Evolutionary conservation across 164 flowering plant genomes (phyloP).

Genomic region (Malania oleifera): DNA sequence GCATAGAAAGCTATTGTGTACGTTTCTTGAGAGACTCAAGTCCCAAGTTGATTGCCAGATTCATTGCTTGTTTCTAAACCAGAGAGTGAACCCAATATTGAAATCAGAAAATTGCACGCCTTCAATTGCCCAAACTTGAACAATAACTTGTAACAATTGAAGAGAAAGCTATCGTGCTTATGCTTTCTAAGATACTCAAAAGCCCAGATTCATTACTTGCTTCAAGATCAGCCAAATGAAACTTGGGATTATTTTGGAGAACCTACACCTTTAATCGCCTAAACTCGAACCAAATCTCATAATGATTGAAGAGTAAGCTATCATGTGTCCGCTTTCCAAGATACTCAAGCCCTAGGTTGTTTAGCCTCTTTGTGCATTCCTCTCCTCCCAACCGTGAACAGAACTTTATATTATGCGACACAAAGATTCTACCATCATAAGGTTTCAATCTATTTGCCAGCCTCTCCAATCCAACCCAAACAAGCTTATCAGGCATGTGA

Average conservation of each 20-base stretch:
- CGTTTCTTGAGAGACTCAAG: too few species aligned
- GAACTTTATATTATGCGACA: conserved; percentile 90
- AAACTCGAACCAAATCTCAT: conserved; percentile 93
- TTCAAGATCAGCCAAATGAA: conserved; percentile 6
- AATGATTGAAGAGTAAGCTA: conserved; percentile 91
- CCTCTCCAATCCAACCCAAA: conserved; percentile 88
- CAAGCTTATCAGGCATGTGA: conserved; percentile 95
- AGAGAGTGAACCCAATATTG: too few species aligned
- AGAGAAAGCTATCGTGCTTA: too few species aligned
- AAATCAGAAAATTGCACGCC: too few species aligned
- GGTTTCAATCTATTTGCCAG: conserved; percentile 57
- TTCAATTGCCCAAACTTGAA: too few species aligned
- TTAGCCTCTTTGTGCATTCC: conserved; percentile 73
- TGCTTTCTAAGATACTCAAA: too few species aligned
- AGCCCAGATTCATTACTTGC: too few species aligned
- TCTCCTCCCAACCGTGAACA: conserved; percentile 88
- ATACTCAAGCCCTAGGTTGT: conserved; percentile 68
- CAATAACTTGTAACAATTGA: too few species aligned
- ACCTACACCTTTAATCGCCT: conserved; percentile 42
- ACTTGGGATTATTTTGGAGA: neutral
- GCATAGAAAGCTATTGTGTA: too few species aligned
- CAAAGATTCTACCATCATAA: conserved; percentile 74
- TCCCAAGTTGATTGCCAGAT: too few species aligned
- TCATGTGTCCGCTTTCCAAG: conserved; percentile 85
- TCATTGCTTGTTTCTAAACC: too few species aligned